phyloP scores from a whole-genome alignment of 345 rosid species.

The Crucihimalaya himalaica region DNA sequence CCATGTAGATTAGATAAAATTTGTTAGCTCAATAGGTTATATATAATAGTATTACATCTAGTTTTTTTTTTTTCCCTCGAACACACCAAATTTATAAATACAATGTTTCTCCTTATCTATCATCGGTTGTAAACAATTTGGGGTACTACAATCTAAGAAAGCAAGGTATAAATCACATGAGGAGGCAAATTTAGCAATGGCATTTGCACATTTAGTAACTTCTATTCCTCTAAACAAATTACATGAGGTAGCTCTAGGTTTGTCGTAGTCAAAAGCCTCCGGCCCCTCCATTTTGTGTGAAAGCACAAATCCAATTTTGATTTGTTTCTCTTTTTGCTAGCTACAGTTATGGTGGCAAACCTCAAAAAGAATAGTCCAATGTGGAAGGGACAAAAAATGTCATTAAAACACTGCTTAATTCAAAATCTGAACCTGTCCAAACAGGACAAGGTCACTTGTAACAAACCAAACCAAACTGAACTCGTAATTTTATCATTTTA shows the following conservation, averaged over 20 bases:
- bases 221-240: too few species aligned
- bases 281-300: neutral
- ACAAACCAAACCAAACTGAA: neutral
- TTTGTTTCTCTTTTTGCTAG: slow-evolving; percentile 15
- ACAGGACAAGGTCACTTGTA: neutral
- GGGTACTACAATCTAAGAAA: too few species aligned
- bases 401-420: neutral
- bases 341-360: slow-evolving; percentile 6
- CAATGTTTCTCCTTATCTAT: too few species aligned
- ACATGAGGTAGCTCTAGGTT: neutral
- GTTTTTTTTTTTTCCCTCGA: too few species aligned
- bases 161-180: too few species aligned
- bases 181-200: too few species aligned
- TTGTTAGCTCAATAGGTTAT: slow-evolving; percentile 10
- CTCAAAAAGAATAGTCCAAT: neutral
- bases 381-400: neutral
- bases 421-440: neutral
- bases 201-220: too few species aligned
- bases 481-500: neutral
- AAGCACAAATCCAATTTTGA: slow-evolving; percentile 33
- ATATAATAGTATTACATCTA: too few species aligned
- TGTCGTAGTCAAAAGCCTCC: slow-evolving; percentile 25
- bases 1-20: neutral
- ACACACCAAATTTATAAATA: too few species aligned
- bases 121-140: too few species aligned